These are phyloP conservation scores for Agrostemma githago DNA, from an alignment of 148 eudicot genomes.

Conservation along the genomic window DNA sequence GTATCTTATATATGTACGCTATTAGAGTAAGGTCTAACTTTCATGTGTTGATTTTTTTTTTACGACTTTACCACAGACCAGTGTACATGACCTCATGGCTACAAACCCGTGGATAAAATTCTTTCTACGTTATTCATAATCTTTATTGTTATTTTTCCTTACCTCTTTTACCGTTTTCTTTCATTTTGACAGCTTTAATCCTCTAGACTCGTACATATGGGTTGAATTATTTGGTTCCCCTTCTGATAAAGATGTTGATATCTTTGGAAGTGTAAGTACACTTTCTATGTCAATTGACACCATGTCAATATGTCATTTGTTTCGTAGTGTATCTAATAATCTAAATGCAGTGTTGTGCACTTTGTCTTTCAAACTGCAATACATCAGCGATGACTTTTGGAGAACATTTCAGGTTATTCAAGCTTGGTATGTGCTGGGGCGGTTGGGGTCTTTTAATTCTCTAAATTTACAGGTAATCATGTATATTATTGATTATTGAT, in stretches of 20 bases:
- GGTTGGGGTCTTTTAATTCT: conserved; percentile 83
- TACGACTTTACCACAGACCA: not conserved
- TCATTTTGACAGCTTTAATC: conserved; percentile 69
- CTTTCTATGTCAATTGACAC: conserved; percentile 14
- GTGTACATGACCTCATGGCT: not conserved
- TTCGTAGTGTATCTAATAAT: not conserved
- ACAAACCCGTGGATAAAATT: not conserved
- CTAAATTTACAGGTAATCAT: conserved; percentile 69
- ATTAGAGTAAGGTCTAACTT: not conserved
- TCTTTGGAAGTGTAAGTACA: conserved; percentile 85
- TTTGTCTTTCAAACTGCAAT: not conserved
- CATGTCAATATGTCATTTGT: conserved; percentile 1
- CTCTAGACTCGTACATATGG: conserved; percentile 85
- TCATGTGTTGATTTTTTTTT: not conserved
- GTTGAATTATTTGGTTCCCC: conserved; percentile 84
- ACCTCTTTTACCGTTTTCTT: not conserved
- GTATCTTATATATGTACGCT: not conserved
- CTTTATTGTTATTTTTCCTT: not conserved
- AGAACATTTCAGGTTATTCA: conserved; percentile 67
- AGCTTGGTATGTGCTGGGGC: conserved; percentile 98
- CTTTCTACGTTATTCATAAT: not conserved
- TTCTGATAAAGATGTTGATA: conserved; percentile 85
- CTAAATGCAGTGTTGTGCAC: not conserved
- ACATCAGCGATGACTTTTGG: not conserved
- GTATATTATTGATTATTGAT: not conserved